These are phyloP conservation scores for Aspergillus arachidicola DNA, from an alignment of 2,329 filamentous ascomycete genomes.

Conservation along the genomic window DNA sequence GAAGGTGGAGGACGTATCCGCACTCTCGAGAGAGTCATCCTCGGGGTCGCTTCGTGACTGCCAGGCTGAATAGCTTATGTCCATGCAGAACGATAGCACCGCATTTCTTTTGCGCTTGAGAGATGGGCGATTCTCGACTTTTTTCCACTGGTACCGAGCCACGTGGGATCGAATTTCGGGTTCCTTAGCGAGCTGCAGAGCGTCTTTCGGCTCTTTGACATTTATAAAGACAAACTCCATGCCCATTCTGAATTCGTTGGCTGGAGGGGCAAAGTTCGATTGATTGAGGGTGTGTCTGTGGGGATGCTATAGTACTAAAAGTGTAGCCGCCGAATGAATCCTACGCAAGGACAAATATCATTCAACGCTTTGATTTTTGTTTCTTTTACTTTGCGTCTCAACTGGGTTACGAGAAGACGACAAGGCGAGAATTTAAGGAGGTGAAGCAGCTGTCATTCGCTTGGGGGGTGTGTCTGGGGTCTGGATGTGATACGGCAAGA, in stretches of 20 bases:
- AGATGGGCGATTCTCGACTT: slow-evolving; percentile 4
- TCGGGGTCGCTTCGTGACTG: background rate
- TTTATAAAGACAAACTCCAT: slow-evolving; percentile 32
- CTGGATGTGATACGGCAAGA: background rate
- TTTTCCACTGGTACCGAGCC: slow-evolving; percentile 29
- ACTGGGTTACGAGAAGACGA: background rate
- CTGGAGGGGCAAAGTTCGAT: background rate
- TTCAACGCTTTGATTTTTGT: background rate
- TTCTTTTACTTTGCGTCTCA: background rate
- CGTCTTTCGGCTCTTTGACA: slow-evolving; percentile 26
- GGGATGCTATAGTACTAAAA: background rate
- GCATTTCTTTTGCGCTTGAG: slow-evolving; percentile 7
- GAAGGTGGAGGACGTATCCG: background rate
- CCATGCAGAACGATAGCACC: background rate
- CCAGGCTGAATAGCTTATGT: background rate
- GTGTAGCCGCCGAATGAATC: background rate
- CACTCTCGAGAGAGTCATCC: background rate
- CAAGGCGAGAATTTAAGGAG: background rate
- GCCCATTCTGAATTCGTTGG: background rate
- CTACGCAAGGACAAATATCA: background rate
- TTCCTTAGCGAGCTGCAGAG: slow-evolving; percentile 28
- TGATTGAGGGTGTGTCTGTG: background rate
- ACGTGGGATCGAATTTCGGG: slow-evolving; percentile 30
- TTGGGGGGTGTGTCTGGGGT: background rate
- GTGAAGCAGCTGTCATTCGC: background rate